Evolutionary conservation across 805 yeast species (phyloP).

Genomic region (Saturnispora bothae): DNA sequence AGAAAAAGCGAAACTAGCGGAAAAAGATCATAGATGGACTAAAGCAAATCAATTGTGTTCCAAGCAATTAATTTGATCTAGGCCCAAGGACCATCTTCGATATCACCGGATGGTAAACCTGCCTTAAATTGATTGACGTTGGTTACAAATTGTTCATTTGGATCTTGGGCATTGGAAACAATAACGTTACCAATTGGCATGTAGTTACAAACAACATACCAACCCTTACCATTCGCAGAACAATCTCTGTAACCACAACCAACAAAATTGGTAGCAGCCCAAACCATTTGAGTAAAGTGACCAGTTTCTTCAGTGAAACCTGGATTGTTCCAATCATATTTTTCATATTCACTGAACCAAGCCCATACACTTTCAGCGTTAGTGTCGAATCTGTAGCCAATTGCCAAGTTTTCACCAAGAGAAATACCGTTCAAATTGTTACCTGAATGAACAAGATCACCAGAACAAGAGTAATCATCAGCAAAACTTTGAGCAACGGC

Average conservation of each 20-base stretch:
- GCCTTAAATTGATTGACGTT: conserved; percentile 26
- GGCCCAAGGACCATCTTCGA: too few relatives aligned
- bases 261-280: conserved; percentile 50
- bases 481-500: conserved; percentile 50
- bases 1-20: too few relatives aligned
- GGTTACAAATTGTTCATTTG: conserved; percentile 14
- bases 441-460: conserved; percentile 49
- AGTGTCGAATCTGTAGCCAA: conserved; percentile 41
- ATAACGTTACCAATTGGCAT: conserved; percentile 56
- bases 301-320: conserved; percentile 44
- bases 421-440: conserved; percentile 37
- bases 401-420: conserved; percentile 71
- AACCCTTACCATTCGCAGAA: conserved; percentile 32
- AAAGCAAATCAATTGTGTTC: too few relatives aligned
- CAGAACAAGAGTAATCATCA: conserved; percentile 43
- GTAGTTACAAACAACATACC: conserved; percentile 66
- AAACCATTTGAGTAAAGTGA: conserved; percentile 74
- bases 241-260: conserved; percentile 72
- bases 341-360: conserved; percentile 60
- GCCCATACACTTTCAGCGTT: conserved; percentile 57
- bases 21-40: too few relatives aligned
- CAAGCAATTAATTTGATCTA: too few relatives aligned
- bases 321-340: conserved; percentile 43
- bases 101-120: too few relatives aligned
- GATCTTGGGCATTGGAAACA: conserved; percentile 7